A percentile compares a stretch with the other conserved stretches of the same genome.
Conservation (phyloP, 1,284 basidiomycete species). For the Papiliotrema terrestris region DNA sequence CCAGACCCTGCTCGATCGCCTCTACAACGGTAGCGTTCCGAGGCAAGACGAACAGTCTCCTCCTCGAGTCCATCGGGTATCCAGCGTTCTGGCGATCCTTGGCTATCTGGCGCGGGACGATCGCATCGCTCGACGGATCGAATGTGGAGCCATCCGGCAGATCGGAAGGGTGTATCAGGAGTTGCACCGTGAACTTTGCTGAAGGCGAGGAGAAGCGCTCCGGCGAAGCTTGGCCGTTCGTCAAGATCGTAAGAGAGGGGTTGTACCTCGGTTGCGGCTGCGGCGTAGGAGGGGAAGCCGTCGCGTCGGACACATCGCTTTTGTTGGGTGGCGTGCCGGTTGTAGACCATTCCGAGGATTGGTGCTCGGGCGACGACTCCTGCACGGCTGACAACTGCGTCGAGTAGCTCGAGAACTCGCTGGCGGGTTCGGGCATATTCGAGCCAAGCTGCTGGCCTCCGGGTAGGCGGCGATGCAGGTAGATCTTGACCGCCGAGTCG, state of each 20-base stretch:
- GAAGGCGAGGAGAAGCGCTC: constrained; percentile 76
- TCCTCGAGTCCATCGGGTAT: constrained; percentile 51
- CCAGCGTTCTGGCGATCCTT: constrained; percentile 13
- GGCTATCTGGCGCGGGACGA: constrained; percentile 61
- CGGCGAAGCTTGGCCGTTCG: constrained; percentile 55
- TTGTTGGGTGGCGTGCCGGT: not conserved
- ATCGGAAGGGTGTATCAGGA: constrained; percentile 81
- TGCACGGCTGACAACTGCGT: constrained; percentile 12
- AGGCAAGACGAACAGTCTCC: constrained; percentile 79
- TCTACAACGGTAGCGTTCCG: constrained; percentile 94
- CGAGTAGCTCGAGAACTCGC: constrained; percentile 11
- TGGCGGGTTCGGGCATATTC: constrained; percentile 16
- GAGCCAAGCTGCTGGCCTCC: constrained; percentile 24
- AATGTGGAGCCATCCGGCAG: constrained; percentile 90
- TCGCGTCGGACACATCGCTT: not conserved
- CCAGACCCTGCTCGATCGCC: constrained; percentile 85
- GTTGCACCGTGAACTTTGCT: constrained; percentile 76
- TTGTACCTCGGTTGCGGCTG: constrained; percentile 45
- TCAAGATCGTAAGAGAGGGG: constrained; percentile 52
- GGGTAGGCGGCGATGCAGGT: constrained; percentile 62
- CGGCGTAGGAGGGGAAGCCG: constrained; percentile 29
- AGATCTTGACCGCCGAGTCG: constrained; percentile 94
- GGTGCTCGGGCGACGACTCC: constrained; percentile 5
- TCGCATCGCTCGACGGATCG: constrained; percentile 84
- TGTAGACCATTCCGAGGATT: constrained; percentile 9